These are phyloP conservation scores for Sarocladium strictum DNA, from an alignment of 2,329 filamentous ascomycete species.

Conservation along the genomic window DNA sequence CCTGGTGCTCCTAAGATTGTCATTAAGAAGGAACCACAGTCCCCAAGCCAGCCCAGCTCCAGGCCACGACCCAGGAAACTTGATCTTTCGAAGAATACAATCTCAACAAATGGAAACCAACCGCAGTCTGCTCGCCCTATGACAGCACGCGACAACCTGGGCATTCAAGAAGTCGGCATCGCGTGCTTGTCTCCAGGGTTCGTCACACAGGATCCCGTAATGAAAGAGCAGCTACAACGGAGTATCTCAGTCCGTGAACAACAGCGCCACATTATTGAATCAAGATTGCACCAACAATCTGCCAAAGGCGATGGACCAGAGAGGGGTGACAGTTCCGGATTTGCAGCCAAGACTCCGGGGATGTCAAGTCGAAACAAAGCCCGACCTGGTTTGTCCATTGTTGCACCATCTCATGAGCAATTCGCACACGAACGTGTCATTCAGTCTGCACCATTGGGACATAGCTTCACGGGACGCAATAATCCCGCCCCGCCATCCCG, in stretches of 20 bases:
- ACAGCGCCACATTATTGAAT: constrained; percentile 91
- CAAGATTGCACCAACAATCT: constrained; percentile 79
- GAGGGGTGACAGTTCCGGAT: constrained; percentile 43
- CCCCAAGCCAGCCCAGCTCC: constrained; percentile 63
- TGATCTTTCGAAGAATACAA: constrained; percentile 64
- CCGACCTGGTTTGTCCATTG: constrained; percentile 78
- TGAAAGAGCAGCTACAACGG: constrained; percentile 91
- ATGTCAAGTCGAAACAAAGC: constrained; percentile 71
- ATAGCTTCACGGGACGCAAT: constrained; percentile 90
- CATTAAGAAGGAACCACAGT: constrained; percentile 94
- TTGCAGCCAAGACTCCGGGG: constrained; percentile 64
- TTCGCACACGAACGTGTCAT: constrained; percentile 94
- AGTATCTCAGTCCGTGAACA: constrained; percentile 92
- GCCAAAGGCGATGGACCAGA: constrained; percentile 68
- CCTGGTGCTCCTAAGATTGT: constrained; percentile 69
- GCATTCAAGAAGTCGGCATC: constrained; percentile 86
- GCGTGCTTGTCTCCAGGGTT: constrained; percentile 95
- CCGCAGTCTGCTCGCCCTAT: constrained; percentile 64
- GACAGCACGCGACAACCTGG: constrained; percentile 72
- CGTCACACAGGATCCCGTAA: constrained; percentile 89
- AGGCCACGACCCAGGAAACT: constrained; percentile 72
- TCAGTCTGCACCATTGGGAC: constrained; percentile 89
- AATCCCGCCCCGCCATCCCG: constrained; percentile 70
- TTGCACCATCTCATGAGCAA: constrained; percentile 85
- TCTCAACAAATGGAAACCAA: constrained; percentile 40